Conservation (phyloP, 192 early-diverging fungal species). For the Backusella australiensis region DNA sequence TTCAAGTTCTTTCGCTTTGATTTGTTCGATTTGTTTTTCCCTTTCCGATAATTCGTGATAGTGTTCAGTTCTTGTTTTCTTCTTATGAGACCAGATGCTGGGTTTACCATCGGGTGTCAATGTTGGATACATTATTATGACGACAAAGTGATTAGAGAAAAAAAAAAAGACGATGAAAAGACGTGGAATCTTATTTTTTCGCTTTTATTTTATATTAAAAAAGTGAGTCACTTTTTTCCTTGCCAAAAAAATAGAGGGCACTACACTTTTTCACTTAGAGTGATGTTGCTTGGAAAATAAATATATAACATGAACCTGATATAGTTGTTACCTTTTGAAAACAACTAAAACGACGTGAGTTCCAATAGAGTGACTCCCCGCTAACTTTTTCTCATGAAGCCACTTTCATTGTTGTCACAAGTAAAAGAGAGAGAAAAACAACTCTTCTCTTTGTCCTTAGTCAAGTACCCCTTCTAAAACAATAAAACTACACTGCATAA, state of each 20-base stretch:
- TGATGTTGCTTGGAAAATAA: no score
- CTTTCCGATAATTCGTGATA: not conserved
- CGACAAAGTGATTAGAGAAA: not conserved
- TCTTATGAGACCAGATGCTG: not conserved
- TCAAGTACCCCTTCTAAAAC: no score
- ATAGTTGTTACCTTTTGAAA: no score
- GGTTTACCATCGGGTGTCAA: not conserved
- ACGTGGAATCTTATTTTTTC: not conserved
- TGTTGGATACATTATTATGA: slow-evolving; percentile 10
- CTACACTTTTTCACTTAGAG: no score
- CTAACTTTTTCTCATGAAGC: no score
- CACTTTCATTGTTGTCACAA: no score
- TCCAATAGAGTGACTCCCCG: no score
- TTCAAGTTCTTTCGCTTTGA: not conserved
- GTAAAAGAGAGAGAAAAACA: no score
- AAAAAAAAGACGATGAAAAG: not conserved
- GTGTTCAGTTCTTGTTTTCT: not conserved
- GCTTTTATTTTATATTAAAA: not conserved
- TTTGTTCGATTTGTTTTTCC: not conserved
- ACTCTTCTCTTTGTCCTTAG: no score
- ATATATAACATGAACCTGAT: no score
- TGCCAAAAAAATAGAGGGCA: not conserved
- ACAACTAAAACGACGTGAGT: no score
- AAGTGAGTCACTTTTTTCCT: not conserved
- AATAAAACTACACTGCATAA: no score